Evolutionary conservation across 176 grass and related monocot genomes (phyloP).

Genomic region (Puccinellia tenuiflora): DNA sequence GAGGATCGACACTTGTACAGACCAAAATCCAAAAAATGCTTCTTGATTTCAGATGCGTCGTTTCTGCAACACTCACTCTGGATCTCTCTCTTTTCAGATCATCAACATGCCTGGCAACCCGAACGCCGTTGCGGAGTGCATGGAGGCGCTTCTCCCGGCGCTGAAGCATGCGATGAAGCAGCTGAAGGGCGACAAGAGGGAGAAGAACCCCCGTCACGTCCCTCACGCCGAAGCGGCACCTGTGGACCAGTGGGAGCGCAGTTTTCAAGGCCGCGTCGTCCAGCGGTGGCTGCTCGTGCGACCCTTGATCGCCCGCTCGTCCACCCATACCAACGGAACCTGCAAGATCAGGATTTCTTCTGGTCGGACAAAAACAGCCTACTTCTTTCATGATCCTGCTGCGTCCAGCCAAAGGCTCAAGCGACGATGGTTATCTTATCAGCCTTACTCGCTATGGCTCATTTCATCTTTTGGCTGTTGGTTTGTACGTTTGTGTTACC

Average conservation of each 20-base stretch:
- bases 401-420: background rate
- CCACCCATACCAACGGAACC: too few species aligned
- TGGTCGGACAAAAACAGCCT: too few species aligned
- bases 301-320: too few species aligned
- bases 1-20: constrained; percentile 81
- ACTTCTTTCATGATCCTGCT: background rate
- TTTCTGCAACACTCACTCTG: background rate
- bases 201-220: constrained; percentile 75
- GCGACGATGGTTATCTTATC: background rate
- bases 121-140: constrained; percentile 80
- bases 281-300: constrained; percentile 44
- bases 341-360: background rate
- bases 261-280: constrained; percentile 48
- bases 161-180: constrained; percentile 81
- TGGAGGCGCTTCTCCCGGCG: constrained; percentile 64
- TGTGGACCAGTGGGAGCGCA: constrained; percentile 72
- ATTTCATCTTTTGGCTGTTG: too few species aligned
- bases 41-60: background rate
- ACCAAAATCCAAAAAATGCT: background rate
- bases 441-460: background rate
- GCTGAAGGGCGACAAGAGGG: constrained; percentile 83
- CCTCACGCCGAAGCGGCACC: constrained; percentile 49
- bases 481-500: background rate
- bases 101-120: constrained; percentile 98
- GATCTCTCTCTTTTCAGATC: constrained; percentile 41